A percentile compares a stretch with the other conserved stretches of the same genome.
phyloP scores from a whole-genome alignment of 345 rosid species.

The Populus alba region DNA sequence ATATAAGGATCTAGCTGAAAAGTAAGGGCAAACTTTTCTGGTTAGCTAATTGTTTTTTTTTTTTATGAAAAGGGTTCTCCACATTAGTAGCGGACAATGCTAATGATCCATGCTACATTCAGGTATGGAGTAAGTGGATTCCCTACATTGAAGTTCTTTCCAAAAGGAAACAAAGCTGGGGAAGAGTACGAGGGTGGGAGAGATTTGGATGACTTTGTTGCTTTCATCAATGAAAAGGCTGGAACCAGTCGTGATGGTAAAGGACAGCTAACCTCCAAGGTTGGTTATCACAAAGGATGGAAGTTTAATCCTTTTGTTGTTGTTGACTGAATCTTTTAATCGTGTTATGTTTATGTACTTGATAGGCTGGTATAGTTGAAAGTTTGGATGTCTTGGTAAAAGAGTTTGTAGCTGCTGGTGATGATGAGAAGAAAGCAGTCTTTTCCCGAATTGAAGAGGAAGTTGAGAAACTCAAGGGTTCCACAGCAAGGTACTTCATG shows the following conservation, averaged over 20 bases:
- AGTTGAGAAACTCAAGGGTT: constrained; percentile 69
- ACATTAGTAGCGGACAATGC: background rate
- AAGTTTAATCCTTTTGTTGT: background rate
- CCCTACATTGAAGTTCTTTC: constrained; percentile 91
- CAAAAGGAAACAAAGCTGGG: constrained; percentile 88
- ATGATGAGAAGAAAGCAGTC: constrained; percentile 69
- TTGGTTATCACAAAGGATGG: constrained; percentile 14
- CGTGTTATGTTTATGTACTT: background rate
- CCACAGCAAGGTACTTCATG: constrained; percentile 49
- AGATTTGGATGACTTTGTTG: constrained; percentile 84
- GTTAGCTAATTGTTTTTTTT: background rate
- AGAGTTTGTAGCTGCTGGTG: constrained; percentile 71
- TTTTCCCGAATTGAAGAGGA: constrained; percentile 68
- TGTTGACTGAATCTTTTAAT: background rate
- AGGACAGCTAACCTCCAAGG: constrained; percentile 83
- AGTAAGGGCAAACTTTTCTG: constrained; percentile 42
- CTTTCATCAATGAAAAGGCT: constrained; percentile 74
- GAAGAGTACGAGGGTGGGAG: constrained; percentile 90
- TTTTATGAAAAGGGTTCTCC: background rate
- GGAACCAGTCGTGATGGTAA: constrained; percentile 85
- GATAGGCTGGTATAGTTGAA: constrained; percentile 82
- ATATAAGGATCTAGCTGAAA: constrained; percentile 69
- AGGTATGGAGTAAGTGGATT: constrained; percentile 90
- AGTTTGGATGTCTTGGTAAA: constrained; percentile 75
- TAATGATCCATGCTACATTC: constrained; percentile 7